Conservation (phyloP, 768 basidiomycete species). For the Pleurotus cornucopiae region DNA sequence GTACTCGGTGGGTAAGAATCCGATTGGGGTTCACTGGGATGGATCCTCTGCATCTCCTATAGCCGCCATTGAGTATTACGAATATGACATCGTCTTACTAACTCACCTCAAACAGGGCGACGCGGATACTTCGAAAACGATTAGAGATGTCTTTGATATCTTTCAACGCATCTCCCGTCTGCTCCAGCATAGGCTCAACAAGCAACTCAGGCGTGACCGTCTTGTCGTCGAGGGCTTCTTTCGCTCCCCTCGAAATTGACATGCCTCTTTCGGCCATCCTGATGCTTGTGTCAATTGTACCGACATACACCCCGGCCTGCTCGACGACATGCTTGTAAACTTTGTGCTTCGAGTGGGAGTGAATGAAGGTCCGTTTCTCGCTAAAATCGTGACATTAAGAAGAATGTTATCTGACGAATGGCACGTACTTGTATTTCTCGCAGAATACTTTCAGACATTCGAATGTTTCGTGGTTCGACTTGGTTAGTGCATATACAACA, state of each 20-base stretch:
- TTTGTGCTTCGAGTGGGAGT: not conserved
- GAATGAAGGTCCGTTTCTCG: not conserved
- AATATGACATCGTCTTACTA: not conserved
- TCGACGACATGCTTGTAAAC: not conserved
- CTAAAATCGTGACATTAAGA: not conserved
- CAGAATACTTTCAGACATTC: conserved; percentile 3
- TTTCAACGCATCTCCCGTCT: not conserved
- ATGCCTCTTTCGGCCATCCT: not conserved
- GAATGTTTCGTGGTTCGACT: conserved; percentile 4
- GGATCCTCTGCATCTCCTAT: conserved; percentile 1
- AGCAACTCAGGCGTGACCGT: not conserved
- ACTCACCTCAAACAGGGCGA: not conserved
- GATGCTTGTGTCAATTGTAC: not conserved
- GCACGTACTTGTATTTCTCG: conserved; percentile 2
- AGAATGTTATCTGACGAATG: not conserved
- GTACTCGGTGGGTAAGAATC: too few species aligned
- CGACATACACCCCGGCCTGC: not conserved
- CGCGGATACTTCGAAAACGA: not conserved
- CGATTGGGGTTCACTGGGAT: not conserved
- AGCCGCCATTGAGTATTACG: too few species aligned
- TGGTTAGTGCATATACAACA: not conserved
- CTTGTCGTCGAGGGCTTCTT: not conserved
- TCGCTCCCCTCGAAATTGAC: not conserved
- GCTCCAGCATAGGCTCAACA: not conserved
- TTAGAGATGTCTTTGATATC: not conserved